Base-by-base conservation (phyloP, 495 filamentous ascomycete species). In the Xylaria intraflava region DNA sequence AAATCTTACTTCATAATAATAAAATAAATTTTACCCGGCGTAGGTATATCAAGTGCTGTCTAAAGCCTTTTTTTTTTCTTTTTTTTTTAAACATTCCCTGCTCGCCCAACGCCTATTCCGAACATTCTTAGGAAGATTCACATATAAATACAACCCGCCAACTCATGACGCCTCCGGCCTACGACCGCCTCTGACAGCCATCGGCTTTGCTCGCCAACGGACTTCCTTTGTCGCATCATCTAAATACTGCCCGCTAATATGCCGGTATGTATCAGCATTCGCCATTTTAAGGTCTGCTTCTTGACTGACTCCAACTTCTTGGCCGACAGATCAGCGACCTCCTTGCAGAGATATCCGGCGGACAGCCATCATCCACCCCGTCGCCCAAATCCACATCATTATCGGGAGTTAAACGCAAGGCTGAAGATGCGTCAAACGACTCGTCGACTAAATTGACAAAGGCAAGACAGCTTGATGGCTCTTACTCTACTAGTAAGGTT, bases 311-410 rank as follows among this genome's bases (percentile, higher is more conserved):
- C 60, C 64, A 64, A 65, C 56, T 22, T 16, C 44, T 56, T 53
- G 46, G 59, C 49, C 54, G 35, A 35, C 48, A 76, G 77, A 80
- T 82, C 56, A 59, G 68, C 26, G 78, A 82, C 40, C 68, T 82
- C 29, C 72, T 82, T 33, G 78, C 78, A 49, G 72, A 75, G 59
- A 82, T 82, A 54, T 73, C 68, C 31, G 78, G 78, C 50, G 77
- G 72, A 16, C 60, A 72, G 59, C 57, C 72, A 17, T 52, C 61
- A 16, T 56, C 71, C 17, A 65, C 71, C 19, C 54, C 71, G 27
- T 65, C 62, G 4, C 55, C 55, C 7, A 50, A 58, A 35, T n/a
- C 58, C 49, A 49, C 66, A 38, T 19, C 65, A 62, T 53, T 65
- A 2, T 48, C 49, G 23, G 47, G 55, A 12, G 55, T 69, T 2